These are phyloP conservation scores for Auricularia heimuer DNA, from an alignment of 768 basidiomycete species.

Conservation along the genomic window DNA sequence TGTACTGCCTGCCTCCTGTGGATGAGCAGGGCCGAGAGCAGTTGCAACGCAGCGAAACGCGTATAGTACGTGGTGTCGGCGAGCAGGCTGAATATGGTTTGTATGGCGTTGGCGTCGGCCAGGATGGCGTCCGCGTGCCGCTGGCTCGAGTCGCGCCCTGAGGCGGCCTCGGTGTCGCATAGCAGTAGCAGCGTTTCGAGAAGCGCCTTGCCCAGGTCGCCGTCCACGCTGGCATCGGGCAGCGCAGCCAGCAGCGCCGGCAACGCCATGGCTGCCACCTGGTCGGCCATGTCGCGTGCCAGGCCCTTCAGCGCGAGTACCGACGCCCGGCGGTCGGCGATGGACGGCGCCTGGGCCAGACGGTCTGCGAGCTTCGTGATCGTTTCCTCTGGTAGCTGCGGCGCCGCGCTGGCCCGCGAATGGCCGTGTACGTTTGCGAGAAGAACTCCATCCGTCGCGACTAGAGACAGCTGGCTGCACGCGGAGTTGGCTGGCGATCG, in stretches of 20 bases:
- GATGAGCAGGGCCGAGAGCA: conserved; percentile 67
- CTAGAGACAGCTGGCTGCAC: too few relatives aligned
- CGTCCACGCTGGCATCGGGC: conserved; percentile 81
- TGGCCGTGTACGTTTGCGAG: conserved; percentile 75
- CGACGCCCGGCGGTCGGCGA: conserved; percentile 87
- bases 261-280: conserved; percentile 74
- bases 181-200: conserved; percentile 81
- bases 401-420: conserved; percentile 71
- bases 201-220: conserved; percentile 85
- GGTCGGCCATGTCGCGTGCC: conserved; percentile 79
- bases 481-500: too few relatives aligned
- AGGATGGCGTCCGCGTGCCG: conserved; percentile 78
- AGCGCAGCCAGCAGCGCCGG: conserved; percentile 71
- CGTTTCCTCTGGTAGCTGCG: conserved; percentile 77
- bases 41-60: conserved; percentile 75
- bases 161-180: conserved; percentile 47
- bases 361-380: conserved; percentile 83
- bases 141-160: conserved; percentile 63
- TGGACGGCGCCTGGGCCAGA: conserved; percentile 78
- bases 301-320: conserved; percentile 93
- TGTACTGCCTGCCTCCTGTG: conserved; percentile 79
- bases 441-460: conserved; percentile 60
- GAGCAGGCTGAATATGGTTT: conserved; percentile 69
- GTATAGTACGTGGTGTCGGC: conserved; percentile 69
- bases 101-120: conserved; percentile 55